Evolutionary conservation across 495 filamentous ascomycete genomes (phyloP).

Genomic region (Tuber melanosporum): DNA sequence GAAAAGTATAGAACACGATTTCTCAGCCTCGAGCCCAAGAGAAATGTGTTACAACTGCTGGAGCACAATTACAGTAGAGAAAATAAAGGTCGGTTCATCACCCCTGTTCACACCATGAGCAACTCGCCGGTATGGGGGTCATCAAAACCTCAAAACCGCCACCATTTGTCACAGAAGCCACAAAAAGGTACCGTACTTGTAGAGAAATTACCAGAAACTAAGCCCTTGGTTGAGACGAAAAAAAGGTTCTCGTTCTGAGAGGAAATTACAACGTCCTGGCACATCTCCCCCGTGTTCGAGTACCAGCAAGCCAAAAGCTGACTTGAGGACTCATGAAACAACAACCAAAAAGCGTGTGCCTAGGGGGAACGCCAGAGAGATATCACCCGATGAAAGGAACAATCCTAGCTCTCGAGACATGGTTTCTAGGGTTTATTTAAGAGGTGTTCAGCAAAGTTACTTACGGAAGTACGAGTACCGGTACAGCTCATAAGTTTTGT

Average conservation of each 20-base stretch:
- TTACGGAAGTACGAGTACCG: neutral
- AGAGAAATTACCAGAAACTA: too few relatives aligned
- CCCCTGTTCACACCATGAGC: neutral
- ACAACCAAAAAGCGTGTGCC: neutral
- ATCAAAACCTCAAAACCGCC: too few relatives aligned
- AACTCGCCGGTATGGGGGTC: neutral
- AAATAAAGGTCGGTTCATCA: too few relatives aligned
- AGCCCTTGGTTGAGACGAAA: too few relatives aligned
- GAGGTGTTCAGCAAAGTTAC: neutral
- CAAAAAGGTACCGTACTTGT: too few relatives aligned
- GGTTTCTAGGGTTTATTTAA: neutral
- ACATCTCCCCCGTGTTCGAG: neutral
- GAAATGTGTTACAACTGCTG: too few relatives aligned
- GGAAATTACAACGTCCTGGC: neutral
- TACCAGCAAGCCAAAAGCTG: too few relatives aligned
- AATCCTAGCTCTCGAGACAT: neutral
- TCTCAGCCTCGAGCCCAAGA: neutral
- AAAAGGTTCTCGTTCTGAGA: neutral
- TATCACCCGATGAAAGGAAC: neutral
- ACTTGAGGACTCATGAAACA: too few relatives aligned
- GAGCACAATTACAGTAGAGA: too few relatives aligned
- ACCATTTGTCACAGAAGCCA: too few relatives aligned
- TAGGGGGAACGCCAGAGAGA: neutral
- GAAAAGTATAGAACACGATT: neutral
- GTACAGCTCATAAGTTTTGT: too few relatives aligned